Conservation (phyloP, 1,284 basidiomycete genomes). For the Cerioporus squamosus region DNA sequence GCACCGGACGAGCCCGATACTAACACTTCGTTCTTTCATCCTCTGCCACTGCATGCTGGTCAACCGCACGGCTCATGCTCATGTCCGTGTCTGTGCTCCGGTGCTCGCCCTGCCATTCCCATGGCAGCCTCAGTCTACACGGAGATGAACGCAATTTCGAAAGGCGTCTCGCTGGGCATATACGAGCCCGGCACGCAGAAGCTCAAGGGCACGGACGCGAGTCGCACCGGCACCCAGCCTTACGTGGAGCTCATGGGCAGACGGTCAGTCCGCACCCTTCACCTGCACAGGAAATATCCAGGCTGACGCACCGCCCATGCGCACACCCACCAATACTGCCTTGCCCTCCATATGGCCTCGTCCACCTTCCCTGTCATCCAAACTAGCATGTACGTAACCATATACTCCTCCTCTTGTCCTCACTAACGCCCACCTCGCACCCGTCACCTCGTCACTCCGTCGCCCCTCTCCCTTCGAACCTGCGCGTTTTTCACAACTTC, state of each 20-base stretch:
- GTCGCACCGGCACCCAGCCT: slow-evolving; percentile 76
- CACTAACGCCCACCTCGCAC: slow-evolving; percentile 5
- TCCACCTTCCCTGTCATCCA: background rate
- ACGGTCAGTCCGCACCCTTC: slow-evolving; percentile 54
- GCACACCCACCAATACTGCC: background rate
- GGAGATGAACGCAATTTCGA: slow-evolving; percentile 86
- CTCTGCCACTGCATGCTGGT: background rate
- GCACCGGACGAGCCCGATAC: slow-evolving; percentile 15
- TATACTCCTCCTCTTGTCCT: background rate
- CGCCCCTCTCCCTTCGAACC: background rate
- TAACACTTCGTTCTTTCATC: background rate
- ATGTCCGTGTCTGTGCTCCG: too few species aligned
- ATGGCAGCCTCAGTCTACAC: slow-evolving; percentile 85
- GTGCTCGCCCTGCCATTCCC: background rate
- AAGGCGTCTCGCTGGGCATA: slow-evolving; percentile 83
- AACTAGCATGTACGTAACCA: slow-evolving; percentile 54
- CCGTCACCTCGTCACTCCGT: background rate
- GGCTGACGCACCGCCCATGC: slow-evolving; percentile 8
- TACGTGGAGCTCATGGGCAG: slow-evolving; percentile 91
- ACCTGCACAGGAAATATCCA: background rate
- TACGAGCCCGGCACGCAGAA: slow-evolving; percentile 58
- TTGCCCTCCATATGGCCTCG: slow-evolving; percentile 2
- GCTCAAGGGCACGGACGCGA: slow-evolving; percentile 50
- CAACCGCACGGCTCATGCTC: too few species aligned
- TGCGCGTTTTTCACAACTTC: background rate